These are phyloP conservation scores for Paramecium sexaurelia DNA, from an alignment of 73 alveolate genomes.

Conservation along the genomic window DNA sequence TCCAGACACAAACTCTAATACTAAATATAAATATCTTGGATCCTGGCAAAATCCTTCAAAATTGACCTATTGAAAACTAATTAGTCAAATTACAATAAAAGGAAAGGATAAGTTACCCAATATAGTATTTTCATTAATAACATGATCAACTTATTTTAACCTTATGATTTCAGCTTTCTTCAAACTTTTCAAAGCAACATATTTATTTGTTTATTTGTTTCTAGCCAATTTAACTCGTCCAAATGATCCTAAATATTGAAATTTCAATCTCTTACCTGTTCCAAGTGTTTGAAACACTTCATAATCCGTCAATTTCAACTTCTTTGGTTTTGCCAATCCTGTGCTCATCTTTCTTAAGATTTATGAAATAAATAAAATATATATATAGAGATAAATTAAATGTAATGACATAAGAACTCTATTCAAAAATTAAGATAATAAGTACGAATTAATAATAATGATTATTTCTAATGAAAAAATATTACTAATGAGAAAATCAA, in stretches of 20 bases:
- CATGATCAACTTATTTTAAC: slow-evolving; percentile 94
- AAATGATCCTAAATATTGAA: slow-evolving; percentile 74
- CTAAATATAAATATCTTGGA: slow-evolving; percentile 78
- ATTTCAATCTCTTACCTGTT: slow-evolving; percentile 76
- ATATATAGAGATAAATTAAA: not conserved
- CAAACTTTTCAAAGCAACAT: slow-evolving; percentile 92
- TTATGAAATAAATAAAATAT: slow-evolving; percentile 6
- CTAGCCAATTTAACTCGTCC: slow-evolving; percentile 95
- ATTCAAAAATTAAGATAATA: not conserved
- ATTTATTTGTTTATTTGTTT: slow-evolving; percentile 75
- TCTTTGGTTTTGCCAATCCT: slow-evolving; percentile 67
- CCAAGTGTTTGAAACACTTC: slow-evolving; percentile 84
- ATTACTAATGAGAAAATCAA: slow-evolving; percentile 57
- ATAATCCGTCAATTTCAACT: slow-evolving; percentile 76
- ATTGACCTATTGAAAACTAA: slow-evolving; percentile 52
- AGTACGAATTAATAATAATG: not conserved
- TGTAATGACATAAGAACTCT: not conserved
- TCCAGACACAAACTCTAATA: slow-evolving; percentile 83
- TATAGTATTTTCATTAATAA: slow-evolving; percentile 85
- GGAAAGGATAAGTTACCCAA: slow-evolving; percentile 86
- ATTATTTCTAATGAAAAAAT: not conserved
- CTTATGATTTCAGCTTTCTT: slow-evolving; percentile 94
- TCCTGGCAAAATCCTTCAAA: slow-evolving; percentile 77
- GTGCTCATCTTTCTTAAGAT: slow-evolving; percentile 46
- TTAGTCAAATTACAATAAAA: slow-evolving; percentile 62